Evolutionary conservation across 495 filamentous ascomycete genomes (phyloP).

Genomic region (Talaromyces nanjingensis): DNA sequence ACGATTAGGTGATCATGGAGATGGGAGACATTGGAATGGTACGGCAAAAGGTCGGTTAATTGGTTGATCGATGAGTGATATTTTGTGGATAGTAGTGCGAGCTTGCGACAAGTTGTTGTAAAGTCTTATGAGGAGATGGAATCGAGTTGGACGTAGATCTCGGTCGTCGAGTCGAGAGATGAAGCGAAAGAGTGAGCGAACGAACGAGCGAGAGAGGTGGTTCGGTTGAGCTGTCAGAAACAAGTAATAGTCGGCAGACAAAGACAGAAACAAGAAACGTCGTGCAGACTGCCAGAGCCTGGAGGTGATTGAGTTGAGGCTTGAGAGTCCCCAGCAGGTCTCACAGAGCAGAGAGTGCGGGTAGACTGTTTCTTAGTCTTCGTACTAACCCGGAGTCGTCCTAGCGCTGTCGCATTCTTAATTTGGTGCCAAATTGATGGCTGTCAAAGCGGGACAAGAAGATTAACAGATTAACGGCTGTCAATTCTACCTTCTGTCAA

Average conservation of each 20-base stretch:
- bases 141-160: background rate
- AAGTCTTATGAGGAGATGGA: too few species aligned
- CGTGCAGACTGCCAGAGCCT: background rate
- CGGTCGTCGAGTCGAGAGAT: background rate
- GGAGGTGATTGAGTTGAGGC: background rate
- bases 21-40: slow-evolving; percentile 3
- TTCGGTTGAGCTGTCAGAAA: background rate
- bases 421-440: background rate
- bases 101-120: background rate
- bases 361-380: background rate
- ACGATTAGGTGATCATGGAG: background rate
- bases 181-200: background rate
- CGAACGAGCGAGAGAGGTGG: background rate
- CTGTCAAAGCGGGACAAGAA: background rate
- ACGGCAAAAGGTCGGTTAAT: background rate
- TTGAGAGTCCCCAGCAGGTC: too few species aligned
- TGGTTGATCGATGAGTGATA: background rate
- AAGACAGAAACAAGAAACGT: background rate
- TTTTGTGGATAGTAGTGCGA: background rate
- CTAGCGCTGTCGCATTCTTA: background rate
- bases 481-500: background rate
- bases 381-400: too few species aligned
- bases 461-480: background rate
- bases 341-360: background rate
- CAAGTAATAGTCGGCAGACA: background rate